Evolutionary conservation across 257 asterid genomes (phyloP).

Genomic region (Salvia hispanica): DNA sequence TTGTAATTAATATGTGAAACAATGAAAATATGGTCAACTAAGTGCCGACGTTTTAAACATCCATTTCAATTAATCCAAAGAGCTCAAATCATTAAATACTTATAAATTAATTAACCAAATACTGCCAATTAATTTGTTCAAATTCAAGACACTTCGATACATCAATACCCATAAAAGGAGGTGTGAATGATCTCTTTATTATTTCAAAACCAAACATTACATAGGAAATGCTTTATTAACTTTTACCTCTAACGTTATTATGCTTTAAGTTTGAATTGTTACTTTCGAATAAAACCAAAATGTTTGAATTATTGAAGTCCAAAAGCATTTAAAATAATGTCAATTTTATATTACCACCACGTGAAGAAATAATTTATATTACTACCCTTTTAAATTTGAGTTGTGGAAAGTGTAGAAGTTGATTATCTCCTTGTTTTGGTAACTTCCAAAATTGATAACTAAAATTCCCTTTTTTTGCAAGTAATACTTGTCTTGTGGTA

Average conservation of each 20-base stretch:
- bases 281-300: background rate
- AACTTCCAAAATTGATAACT: background rate
- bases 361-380: background rate
- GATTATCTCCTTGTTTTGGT: background rate
- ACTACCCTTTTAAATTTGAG: background rate
- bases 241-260: background rate
- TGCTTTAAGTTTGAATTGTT: slow-evolving; percentile 21
- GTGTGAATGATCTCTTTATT: slow-evolving; percentile 2
- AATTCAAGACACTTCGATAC: no score
- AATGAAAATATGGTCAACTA: no score
- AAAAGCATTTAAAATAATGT: background rate
- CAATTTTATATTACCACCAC: background rate
- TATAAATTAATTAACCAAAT: no score
- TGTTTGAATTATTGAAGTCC: background rate
- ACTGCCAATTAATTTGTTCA: no score
- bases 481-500: background rate
- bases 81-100: no score
- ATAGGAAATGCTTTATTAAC: slow-evolving; percentile 26
- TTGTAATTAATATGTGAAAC: no score
- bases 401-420: background rate
- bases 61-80: no score
- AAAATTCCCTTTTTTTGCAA: no score
- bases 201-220: slow-evolving; percentile 2
- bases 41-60: no score
- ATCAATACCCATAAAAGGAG: no score